Conservation (phyloP, 1,284 basidiomycete genomes). For the Cryptococcus hybrid region DNA sequence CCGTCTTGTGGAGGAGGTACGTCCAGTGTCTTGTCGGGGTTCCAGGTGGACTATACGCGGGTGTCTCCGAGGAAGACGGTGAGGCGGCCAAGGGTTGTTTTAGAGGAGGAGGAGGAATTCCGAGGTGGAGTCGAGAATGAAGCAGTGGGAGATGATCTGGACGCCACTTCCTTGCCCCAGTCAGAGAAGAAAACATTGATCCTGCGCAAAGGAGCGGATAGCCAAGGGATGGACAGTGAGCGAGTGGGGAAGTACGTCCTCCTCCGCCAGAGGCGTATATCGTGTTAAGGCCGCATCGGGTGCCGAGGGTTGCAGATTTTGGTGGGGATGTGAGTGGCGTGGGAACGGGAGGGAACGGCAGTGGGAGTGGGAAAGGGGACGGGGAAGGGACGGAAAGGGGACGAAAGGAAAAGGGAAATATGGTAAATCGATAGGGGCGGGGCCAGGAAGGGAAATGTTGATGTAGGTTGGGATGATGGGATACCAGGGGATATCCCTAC, state of each 20-base stretch:
- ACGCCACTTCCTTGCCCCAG: background rate
- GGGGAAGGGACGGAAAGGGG: no score
- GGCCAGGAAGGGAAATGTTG: no score
- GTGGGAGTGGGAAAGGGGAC: no score
- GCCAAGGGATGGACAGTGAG: background rate
- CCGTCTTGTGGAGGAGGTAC: background rate
- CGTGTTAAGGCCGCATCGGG: slow-evolving; percentile 8
- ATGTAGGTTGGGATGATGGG: slow-evolving; percentile 7
- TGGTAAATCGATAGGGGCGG: no score
- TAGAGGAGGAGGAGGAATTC: slow-evolving; percentile 2
- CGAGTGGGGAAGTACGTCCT: background rate
- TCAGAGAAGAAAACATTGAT: background rate
- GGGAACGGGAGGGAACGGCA: no score
- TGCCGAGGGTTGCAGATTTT: background rate
- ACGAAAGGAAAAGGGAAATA: no score
- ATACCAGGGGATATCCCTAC: background rate
- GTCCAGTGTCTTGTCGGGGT: slow-evolving; percentile 1
- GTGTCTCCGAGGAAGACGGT: background rate
- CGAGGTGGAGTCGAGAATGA: background rate
- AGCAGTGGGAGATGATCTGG: background rate
- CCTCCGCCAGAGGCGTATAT: slow-evolving; percentile 12
- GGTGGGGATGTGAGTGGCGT: no score
- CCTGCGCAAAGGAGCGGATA: background rate
- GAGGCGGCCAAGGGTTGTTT: background rate
- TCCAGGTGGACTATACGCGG: slow-evolving; percentile 7